Base-by-base conservation (phyloP, 345 rosid genomes). In the Eutrema japonicum region DNA sequence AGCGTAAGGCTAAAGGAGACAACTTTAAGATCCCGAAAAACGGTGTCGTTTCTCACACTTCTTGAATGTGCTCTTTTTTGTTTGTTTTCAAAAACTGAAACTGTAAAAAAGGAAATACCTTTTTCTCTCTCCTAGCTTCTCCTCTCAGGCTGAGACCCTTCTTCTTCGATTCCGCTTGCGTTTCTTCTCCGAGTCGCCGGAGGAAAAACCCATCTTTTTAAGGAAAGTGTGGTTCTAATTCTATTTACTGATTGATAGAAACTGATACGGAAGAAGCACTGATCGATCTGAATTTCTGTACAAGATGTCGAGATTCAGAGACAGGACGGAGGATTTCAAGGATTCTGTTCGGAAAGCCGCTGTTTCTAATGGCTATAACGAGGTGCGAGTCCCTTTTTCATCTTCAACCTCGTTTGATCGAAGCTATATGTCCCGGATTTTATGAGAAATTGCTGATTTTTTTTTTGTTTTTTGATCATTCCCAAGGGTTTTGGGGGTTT, bases 321-420 rank as follows among this genome's bases (percentile, higher is more conserved):
- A 90, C 52, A 83, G 93, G 56, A 87, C 87, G 13, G 96, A 90
- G 77, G 96, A 93, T 80, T 93, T 88, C 69, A 93, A 88, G 77
- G 98, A 92, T 71, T 86, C 83, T 16, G 87, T 86, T 67, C 85
- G 96, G 16, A 83, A 73, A 42, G 41, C 82, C n/a, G 95, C 93
- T 32, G 75, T 86, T 37, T 85, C 90, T 35, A 59, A 71, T 29
- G 95, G 96, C 50, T 87, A 81, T 72, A 77, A 78, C 36, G 96
- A 92, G 93, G 98, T 92, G 4, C 22, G 33, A 70, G 62, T 6
- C 57, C 16, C 2, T 30, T 40, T 32, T 6, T 16, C 16, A 61
- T 45, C 75, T 35, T 7, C 10, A 41, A 16, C 41, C 37, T 46
- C 61, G 11, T 63, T 65, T 27, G 42, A 64, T 71, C 32, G 68